Base-by-base conservation (phyloP, 352 stramenopile genomes). In the Lagenidium giganteum region DNA sequence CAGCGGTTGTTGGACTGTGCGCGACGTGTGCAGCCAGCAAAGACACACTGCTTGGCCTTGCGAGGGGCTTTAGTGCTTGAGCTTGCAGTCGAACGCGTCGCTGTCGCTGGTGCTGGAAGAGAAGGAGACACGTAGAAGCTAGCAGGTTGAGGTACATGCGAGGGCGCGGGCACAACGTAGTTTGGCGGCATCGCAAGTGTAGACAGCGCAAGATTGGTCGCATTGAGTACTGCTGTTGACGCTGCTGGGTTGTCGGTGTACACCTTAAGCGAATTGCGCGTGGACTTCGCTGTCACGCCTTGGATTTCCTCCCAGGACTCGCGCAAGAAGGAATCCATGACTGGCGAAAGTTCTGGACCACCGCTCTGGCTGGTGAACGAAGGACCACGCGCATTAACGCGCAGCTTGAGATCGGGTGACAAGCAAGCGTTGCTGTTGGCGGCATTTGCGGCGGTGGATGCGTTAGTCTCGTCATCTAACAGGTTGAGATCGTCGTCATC, bases 1-100 rank as follows among this genome's bases (percentile, higher is more conserved):
- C 80, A 92, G 4, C 71, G 69, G 47, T 87, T 86, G 53, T 88
- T 89, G 11, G 76, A 87, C 47, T 92, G 80, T 6, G 72, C 80
- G 8, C 76, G 61, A 1, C 72, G 74, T 0, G 56, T 65, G 33
- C 79, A 92, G 5, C 70, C 67, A 34, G 82, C 70, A 5, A 62
- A 44, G 13, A 86, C 45, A 39, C 78, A 91, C 40, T 87, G 75
- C 44, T 88, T 91, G 14, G 75, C 73, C 47, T 70, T 61, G 17
- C 64, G 49, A 13, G 59, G 39, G 4, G 50, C 16, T 29, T 57
- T 61, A 3, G n/a, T n/a, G n/a, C n/a, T n/a, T n/a, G n/a, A n/a
- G n/a, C n/a, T n/a, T n/a, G n/a, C n/a, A n/a, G n/a, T n/a, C n/a
- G n/a, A n/a, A n/a, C n/a, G n/a, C n/a, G n/a, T n/a, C n/a, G n/a